Percentiles rank a stretch among this genome's conserved stretches.
Evolutionary conservation across 148 eudicot genomes (phyloP).

Genomic region (Vaccinium corymbosum): DNA sequence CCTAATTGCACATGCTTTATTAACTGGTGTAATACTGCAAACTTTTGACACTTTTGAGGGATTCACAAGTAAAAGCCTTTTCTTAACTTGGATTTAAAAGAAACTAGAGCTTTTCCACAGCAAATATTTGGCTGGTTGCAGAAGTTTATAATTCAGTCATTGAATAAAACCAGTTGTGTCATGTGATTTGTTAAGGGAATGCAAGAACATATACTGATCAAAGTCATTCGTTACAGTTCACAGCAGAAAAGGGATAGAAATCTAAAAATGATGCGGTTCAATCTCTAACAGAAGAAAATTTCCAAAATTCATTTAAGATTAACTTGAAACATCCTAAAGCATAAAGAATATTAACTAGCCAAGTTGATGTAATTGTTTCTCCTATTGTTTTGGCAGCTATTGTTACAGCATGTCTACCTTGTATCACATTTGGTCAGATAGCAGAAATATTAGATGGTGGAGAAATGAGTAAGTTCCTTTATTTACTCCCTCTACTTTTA

Average conservation of each 20-base stretch:
- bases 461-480: not conserved
- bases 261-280: not conserved
- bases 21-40: not conserved
- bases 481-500: not conserved
- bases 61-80: not conserved
- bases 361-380: not conserved
- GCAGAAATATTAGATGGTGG: not conserved
- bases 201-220: not conserved
- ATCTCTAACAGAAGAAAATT: not conserved
- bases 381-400: constrained; percentile 1
- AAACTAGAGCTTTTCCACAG: not conserved
- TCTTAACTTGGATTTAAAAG: not conserved
- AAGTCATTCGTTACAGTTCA: not conserved
- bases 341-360: not conserved
- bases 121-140: not conserved
- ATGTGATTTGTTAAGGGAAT: not conserved
- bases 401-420: constrained; percentile 6
- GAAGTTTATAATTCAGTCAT: not conserved
- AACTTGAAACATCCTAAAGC: not conserved
- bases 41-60: not conserved
- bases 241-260: not conserved
- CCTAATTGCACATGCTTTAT: not conserved
- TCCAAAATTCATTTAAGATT: not conserved
- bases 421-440: not conserved
- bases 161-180: not conserved